Percentiles rank a stretch among this genome's conserved stretches.
Conservation (phyloP, 495 filamentous ascomycete genomes). For the Wilcoxina mikolae region DNA sequence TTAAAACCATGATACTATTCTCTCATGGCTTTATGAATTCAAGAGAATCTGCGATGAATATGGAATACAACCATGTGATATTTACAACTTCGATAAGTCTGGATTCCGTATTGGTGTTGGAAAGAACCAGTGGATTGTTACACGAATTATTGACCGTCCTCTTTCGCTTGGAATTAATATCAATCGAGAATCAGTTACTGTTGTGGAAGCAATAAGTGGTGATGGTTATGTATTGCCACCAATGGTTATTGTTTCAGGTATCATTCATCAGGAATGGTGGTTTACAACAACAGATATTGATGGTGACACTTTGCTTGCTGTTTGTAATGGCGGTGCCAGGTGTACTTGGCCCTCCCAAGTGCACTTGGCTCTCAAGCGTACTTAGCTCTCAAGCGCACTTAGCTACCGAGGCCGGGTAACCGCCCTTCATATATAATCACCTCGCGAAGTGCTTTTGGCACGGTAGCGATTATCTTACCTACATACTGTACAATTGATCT, state of each 20-base stretch:
- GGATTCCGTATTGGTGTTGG: constrained; percentile 19
- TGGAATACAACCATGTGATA: constrained; percentile 11
- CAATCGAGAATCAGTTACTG: constrained; percentile 1
- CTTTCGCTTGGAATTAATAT: neutral
- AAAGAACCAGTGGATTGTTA: constrained; percentile 7
- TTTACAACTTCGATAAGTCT: constrained; percentile 25
- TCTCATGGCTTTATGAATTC: constrained; percentile 14
- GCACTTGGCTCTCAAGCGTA: no score
- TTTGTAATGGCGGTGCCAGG: no score
- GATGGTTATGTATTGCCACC: constrained; percentile 6
- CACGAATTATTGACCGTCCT: neutral
- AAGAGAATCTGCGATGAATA: constrained; percentile 5
- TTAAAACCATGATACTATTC: constrained; percentile 10
- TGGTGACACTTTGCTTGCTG: neutral
- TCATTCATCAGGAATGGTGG: neutral
- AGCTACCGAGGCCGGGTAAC: no score
- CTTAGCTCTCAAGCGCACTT: no score
- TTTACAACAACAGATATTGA: neutral
- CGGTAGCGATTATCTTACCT: no score
- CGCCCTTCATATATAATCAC: no score
- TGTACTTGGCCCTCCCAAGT: no score
- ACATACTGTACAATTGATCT: no score
- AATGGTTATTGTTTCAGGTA: constrained; percentile 1
- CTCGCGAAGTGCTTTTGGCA: no score
- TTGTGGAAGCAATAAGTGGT: constrained; percentile 5